A percentile compares a stretch with the other conserved stretches of the same genome.
These are phyloP conservation scores for Vaccinium darrowii DNA, from an alignment of 148 eudicot species.

Conservation along the genomic window DNA sequence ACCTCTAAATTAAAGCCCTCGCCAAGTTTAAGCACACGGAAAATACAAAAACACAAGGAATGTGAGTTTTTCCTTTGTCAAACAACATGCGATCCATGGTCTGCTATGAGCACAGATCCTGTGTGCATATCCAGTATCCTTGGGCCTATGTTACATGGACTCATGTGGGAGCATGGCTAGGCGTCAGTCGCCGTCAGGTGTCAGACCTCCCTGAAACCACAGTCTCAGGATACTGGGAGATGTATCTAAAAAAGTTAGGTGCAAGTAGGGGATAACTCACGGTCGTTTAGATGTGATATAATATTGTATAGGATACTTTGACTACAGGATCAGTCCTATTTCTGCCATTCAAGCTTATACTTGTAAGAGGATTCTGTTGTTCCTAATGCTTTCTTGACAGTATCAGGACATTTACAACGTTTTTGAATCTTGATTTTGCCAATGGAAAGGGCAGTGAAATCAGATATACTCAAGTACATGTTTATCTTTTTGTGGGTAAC, in stretches of 20 bases:
- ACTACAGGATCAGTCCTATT: background rate
- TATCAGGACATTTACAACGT: background rate
- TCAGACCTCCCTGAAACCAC: background rate
- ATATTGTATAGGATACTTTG: background rate
- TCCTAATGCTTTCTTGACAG: background rate
- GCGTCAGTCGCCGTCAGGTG: background rate
- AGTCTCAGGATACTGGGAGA: background rate
- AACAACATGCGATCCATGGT: background rate
- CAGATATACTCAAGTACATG: background rate
- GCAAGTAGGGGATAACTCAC: background rate
- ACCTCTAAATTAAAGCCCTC: background rate
- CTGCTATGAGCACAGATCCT: background rate
- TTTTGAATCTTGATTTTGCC: background rate
- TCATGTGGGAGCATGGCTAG: background rate
- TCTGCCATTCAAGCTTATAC: background rate
- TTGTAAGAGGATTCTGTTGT: background rate
- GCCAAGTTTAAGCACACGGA: too few species aligned
- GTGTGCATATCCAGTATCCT: background rate
- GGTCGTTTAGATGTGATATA: background rate
- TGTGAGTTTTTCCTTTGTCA: background rate
- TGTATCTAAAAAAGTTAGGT: background rate
- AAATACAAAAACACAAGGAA: background rate
- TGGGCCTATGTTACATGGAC: background rate
- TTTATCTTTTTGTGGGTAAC: background rate
- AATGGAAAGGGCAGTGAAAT: background rate